Evolutionary conservation across 2,329 filamentous ascomycete genomes (phyloP), one percentile per base, ranked within the genome.

Genomic region (Helotiales sp.): DNA sequence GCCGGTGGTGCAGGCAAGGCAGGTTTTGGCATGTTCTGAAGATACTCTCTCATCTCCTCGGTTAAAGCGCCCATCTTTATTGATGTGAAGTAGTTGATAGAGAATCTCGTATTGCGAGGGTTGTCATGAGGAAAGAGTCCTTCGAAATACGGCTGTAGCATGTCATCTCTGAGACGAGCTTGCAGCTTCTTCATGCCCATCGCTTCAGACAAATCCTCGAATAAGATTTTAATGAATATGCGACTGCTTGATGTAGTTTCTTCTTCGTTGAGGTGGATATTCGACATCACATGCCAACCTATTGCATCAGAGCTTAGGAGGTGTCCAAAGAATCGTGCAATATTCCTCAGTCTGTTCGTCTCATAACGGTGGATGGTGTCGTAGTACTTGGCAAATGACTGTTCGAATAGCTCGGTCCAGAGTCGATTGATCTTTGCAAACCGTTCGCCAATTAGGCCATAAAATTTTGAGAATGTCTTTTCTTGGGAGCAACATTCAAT

Each of bases 1-100:
- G 79, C 77, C 22, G 84, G 79, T 1, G 90, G 77, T 1, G 91
- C 85, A 5, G 90, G 89, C 24, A 90, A 77, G 1, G 89, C 82
- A 2, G 93, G 92, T 71, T 96, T 95, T 12, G 93, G 93, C 74
- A 96, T 85, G 70, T 92, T 96, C 72, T 93, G 89, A 56, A 99
- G 81, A 71, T 88, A 86, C 69, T 96, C 91, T 73, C 95, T 87
- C 91, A 97, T 96, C 65, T 92, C 90, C 71, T 99, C 95, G 1
- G 95, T 99, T 61, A 99, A 81, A 24, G 85, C 86, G 71, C 95
- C 95, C 90, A 99, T 96, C 58, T 93, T 92, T 68, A 99, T 96
- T 69, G 92, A 95, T 9, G 95, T 99, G 74, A 99, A 98, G 81
- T 97, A 99, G 76, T 99, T 99, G 86, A 99, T 96, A 51, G 93